Base-by-base conservation (phyloP, 306 rosid species). In the Trichosanthes cucumerina region DNA sequence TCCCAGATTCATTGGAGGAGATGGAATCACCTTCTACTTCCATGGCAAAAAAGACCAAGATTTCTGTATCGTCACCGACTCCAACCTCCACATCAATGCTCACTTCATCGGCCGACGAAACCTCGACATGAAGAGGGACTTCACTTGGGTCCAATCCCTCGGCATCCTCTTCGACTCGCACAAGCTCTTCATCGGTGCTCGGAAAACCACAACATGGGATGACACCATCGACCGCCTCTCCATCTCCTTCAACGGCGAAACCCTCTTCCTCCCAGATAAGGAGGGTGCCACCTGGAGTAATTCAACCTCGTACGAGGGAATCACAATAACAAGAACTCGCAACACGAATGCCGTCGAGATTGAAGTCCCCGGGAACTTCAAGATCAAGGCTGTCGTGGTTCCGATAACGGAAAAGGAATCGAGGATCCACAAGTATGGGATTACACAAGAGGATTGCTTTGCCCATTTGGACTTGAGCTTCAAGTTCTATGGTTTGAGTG, bases 391-490 rank as follows among this genome's bases (percentile, higher is more conserved):
- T 1, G 86, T 78, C 46, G 93, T 84, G 26, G 88, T 88, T 7
- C 93, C 91, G 4, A 92, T 92, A 80, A 90, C 91, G 1, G 83
- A 85, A 62, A 82, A 90, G 80, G 97, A 90, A 9, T 88, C 90
- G 0, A 78, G 83, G 69, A 53, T 90, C 23, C 93, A 92, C 64
- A 86, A 79, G 76, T 92, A 90, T 46, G 93, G 93, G 0, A 82
- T 90, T 16, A 90, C 93, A 1, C 38, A 81, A 23, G 93, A 92
- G 79, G 88, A 90, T 15, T 81, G 83, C 5, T 84, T 90, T 57
- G 93, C 92, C n/a, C 95, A 90, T 57, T 90, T 87, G 41, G 96
- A 92, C 50, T 80, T 92, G 7, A 84, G 92, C 0, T 90, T 92
- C 86, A 88, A 86, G 81, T 88, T 92, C 88, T 87, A 82, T 9